Percentiles rank a stretch among this genome's conserved stretches.
Conservation (phyloP, 345 rosid species). For the Excoecaria agallocha region DNA sequence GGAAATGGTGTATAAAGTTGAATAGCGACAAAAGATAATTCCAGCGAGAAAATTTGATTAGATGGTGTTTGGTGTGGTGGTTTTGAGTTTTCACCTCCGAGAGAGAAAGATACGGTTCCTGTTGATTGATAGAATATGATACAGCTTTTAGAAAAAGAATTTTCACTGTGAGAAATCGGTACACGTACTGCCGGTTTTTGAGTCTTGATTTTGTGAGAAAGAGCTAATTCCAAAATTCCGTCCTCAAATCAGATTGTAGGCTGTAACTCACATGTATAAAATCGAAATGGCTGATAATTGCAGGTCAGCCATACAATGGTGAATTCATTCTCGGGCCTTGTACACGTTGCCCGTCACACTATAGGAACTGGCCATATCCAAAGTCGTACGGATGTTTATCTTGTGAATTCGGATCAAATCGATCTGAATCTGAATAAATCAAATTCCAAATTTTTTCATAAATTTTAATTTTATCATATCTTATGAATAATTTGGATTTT, state of each 20-base stretch:
- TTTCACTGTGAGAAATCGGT: no score
- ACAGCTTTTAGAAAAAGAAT: no score
- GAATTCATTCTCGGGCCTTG: background rate
- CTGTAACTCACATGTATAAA: background rate
- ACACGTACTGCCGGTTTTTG: no score
- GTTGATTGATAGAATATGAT: no score
- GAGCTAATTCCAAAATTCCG: background rate
- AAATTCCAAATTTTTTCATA: no score
- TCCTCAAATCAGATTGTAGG: background rate
- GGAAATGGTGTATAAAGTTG: slow-evolving; percentile 42
- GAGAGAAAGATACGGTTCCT: slow-evolving; percentile 40
- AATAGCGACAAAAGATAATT: background rate
- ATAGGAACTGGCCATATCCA: background rate
- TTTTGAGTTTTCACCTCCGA: slow-evolving; percentile 42
- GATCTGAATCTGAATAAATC: no score
- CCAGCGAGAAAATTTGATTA: slow-evolving; percentile 11
- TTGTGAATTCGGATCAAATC: no score
- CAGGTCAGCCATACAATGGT: background rate
- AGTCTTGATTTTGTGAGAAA: no score
- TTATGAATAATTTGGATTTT: no score
- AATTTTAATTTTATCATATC: no score
- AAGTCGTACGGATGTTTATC: no score
- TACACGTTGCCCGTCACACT: background rate
- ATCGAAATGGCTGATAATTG: background rate
- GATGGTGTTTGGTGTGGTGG: slow-evolving; percentile 22